Evolutionary conservation across 139 green algal genomes (phyloP).

Genomic region (Edaphochlamys debaryana): DNA sequence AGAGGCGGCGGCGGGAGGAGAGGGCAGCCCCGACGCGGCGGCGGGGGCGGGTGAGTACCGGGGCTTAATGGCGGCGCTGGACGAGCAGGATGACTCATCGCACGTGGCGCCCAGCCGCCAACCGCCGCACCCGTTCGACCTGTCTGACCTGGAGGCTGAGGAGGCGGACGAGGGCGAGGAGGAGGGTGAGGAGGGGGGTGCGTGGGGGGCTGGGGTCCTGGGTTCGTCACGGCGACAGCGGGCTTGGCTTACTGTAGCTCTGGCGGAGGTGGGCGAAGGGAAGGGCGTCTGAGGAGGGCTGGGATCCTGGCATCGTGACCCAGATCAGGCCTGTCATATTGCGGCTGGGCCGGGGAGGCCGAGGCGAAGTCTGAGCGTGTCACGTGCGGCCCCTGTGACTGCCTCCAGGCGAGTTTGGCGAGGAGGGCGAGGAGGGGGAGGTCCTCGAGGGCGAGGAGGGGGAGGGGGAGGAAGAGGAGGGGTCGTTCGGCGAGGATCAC

Average conservation of each 20-base stretch:
- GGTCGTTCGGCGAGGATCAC: neutral
- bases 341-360: too few relatives aligned
- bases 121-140: too few relatives aligned
- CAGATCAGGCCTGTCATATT: too few relatives aligned
- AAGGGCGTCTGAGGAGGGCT: too few relatives aligned
- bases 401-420: neutral
- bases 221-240: too few relatives aligned
- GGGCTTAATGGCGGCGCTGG: conserved; percentile 7
- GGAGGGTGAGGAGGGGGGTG: conserved; percentile 1
- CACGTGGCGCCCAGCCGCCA: neutral
- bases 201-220: too few relatives aligned
- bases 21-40: neutral
- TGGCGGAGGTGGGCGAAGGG: too few relatives aligned
- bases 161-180: conserved; percentile 4
- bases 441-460: neutral
- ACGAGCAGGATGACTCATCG: too few relatives aligned
- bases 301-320: too few relatives aligned
- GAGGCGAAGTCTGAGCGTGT: too few relatives aligned
- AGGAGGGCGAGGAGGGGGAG: neutral
- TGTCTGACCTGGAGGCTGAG: neutral
- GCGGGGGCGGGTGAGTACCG: conserved; percentile 4
- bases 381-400: too few relatives aligned
- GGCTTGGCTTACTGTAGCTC: too few relatives aligned
- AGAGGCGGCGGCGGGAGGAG: neutral
- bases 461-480: neutral